These are phyloP conservation scores for Misopates orontium DNA, from an alignment of 257 asterid species.

Conservation along the genomic window DNA sequence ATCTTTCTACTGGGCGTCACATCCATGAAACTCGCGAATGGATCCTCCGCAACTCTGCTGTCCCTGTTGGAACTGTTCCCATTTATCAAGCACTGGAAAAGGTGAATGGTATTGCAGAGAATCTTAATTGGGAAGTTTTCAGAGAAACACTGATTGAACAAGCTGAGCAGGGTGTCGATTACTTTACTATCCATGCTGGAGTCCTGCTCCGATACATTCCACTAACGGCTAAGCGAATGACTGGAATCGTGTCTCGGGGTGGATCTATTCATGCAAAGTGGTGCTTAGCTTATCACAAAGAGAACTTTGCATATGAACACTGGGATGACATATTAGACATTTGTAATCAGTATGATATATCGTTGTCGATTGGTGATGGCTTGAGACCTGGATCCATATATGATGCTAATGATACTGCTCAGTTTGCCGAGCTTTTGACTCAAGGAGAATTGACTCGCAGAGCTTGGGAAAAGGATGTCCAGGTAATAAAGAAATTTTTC, in stretches of 20 bases:
- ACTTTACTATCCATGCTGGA: slow-evolving; percentile 94
- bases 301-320: slow-evolving; percentile 93
- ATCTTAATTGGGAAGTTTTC: slow-evolving; percentile 86
- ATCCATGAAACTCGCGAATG: slow-evolving; percentile 97
- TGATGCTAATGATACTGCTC: slow-evolving; percentile 95
- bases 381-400: slow-evolving; percentile 94
- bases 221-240: slow-evolving; percentile 84
- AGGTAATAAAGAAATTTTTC: slow-evolving; percentile 42
- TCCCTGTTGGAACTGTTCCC: slow-evolving; percentile 95
- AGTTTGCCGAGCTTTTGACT: slow-evolving; percentile 90
- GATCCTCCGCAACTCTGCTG: slow-evolving; percentile 97
- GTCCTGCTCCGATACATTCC: slow-evolving; percentile 93
- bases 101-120: slow-evolving; percentile 88
- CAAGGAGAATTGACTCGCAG: slow-evolving; percentile 92
- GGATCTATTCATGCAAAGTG: slow-evolving; percentile 98
- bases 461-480: slow-evolving; percentile 98
- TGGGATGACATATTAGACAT: slow-evolving; percentile 97
- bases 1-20: slow-evolving; percentile 93
- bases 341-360: slow-evolving; percentile 87
- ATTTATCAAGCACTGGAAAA: slow-evolving; percentile 94
- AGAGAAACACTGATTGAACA: slow-evolving; percentile 90
- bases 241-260: slow-evolving; percentile 95
- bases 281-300: slow-evolving; percentile 93
- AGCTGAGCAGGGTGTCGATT: slow-evolving; percentile 98
- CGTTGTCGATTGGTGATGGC: slow-evolving; percentile 94